Evolutionary conservation across 2,329 filamentous ascomycete species (phyloP).

Genomic region (Blastomyces silverae): DNA sequence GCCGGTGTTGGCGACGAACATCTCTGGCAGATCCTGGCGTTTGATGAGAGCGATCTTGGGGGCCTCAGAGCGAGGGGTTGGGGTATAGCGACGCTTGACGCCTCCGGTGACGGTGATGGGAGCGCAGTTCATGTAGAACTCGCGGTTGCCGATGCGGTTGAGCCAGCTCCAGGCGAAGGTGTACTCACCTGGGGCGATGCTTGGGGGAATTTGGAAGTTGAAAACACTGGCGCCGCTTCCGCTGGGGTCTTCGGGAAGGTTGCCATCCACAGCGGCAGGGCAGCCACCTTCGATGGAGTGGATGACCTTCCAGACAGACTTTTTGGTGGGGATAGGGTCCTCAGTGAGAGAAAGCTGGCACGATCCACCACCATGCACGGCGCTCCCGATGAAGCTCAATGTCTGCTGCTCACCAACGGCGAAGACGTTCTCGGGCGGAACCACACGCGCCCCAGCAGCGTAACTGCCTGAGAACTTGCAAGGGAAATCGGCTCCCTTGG

Average conservation of each 20-base stretch:
- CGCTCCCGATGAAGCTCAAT: conserved; percentile 62
- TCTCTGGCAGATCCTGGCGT: conserved; percentile 59
- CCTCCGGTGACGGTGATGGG: conserved; percentile 57
- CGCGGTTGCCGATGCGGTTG: conserved; percentile 84
- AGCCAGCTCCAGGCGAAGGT: conserved; percentile 92
- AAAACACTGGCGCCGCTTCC: conserved; percentile 51
- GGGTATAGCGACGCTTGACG: conserved; percentile 38
- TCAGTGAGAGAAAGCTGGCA: conserved; percentile 85
- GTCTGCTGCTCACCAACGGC: conserved; percentile 55
- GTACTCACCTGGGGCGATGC: conserved; percentile 67
- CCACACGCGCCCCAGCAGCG: conserved; percentile 32
- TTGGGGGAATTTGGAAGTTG: conserved; percentile 62
- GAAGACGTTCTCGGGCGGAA: conserved; percentile 50
- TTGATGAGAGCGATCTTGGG: conserved; percentile 40
- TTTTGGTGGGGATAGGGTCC: conserved; percentile 59
- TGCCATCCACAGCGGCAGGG: conserved; percentile 56
- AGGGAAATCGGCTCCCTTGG: conserved; percentile 63
- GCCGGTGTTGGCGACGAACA: conserved; percentile 69
- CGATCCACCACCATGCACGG: conserved; percentile 82
- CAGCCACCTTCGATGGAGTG: conserved; percentile 83
- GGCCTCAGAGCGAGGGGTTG: conserved; percentile 15
- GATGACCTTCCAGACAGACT: conserved; percentile 78
- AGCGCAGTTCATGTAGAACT: conserved; percentile 98
- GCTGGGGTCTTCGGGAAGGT: conserved; percentile 48
- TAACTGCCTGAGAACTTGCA: conserved; percentile 57